Conservation (phyloP, 2,329 filamentous ascomycete species). For the Fusarium verrucosum region DNA sequence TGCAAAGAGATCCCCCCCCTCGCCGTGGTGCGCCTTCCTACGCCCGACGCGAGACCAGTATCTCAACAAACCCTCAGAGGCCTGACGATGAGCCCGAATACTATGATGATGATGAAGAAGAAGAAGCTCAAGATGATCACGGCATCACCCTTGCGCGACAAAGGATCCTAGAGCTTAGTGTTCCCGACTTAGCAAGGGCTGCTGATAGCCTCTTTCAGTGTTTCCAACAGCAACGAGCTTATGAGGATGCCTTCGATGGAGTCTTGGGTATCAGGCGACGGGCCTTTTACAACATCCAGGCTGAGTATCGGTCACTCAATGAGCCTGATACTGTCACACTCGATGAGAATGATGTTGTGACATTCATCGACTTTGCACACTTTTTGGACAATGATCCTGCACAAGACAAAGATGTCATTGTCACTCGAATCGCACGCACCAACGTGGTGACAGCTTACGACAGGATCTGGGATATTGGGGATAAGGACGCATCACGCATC, state of each 20-base stretch:
- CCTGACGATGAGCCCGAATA: constrained; percentile 39
- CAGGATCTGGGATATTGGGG: constrained; percentile 33
- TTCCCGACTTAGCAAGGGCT: constrained; percentile 44
- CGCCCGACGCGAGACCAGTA: constrained; percentile 33
- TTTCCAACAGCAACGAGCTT: constrained; percentile 25
- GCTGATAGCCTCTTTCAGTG: constrained; percentile 44
- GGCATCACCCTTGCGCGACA: constrained; percentile 29
- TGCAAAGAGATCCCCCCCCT: constrained; percentile 24
- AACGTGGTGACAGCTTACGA: constrained; percentile 52
- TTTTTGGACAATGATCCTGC: neutral
- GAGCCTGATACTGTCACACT: constrained; percentile 9
- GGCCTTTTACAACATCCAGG: constrained; percentile 41
- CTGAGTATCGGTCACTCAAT: constrained; percentile 38
- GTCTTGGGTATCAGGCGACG: constrained; percentile 42
- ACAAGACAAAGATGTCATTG: constrained; percentile 2
- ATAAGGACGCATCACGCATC: constrained; percentile 14
- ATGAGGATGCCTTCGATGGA: constrained; percentile 34
- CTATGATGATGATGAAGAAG: constrained; percentile 13
- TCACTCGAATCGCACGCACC: constrained; percentile 42
- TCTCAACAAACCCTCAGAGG: constrained; percentile 19
- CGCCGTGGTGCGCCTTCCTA: constrained; percentile 39
- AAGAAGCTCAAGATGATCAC: neutral
- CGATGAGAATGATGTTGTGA: constrained; percentile 7
- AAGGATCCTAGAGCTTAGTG: constrained; percentile 38
- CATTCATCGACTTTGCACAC: constrained; percentile 46